A percentile compares a stretch with the other conserved stretches of the same genome.
Evolutionary conservation across 352 stramenopile species (phyloP).

Genomic region (Plasmopara halstedii): DNA sequence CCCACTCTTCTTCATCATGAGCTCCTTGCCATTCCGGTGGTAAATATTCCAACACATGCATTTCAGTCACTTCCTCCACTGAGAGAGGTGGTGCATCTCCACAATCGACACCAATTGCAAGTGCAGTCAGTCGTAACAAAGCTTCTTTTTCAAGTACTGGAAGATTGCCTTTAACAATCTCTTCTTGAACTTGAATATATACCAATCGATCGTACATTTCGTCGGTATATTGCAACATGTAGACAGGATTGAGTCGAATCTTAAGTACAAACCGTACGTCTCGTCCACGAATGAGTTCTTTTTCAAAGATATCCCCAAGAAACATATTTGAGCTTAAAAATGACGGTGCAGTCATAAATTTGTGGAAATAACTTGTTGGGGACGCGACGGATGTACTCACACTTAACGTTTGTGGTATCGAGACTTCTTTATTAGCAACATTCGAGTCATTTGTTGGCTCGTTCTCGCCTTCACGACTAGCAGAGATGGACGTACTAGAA

Average conservation of each 20-base stretch:
- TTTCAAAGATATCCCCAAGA: constrained; percentile 89
- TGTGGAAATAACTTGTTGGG: constrained; percentile 63
- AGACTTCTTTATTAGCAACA: constrained; percentile 1
- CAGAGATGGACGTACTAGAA: constrained; percentile 27
- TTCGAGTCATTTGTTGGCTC: constrained; percentile 14
- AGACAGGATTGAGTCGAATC: constrained; percentile 83
- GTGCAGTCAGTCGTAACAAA: constrained; percentile 63
- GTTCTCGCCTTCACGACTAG: constrained; percentile 25
- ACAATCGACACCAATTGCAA: constrained; percentile 78
- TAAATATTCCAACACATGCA: constrained; percentile 82
- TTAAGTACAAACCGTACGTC: constrained; percentile 92
- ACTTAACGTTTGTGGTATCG: constrained; percentile 11
- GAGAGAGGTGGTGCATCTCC: constrained; percentile 44
- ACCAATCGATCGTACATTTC: constrained; percentile 77
- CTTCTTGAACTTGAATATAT: constrained; percentile 90
- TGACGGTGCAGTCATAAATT: constrained; percentile 63
- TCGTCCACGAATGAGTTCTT: constrained; percentile 79
- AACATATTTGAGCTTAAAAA: constrained; percentile 81
- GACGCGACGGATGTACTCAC: constrained; percentile 20
- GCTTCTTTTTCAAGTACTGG: constrained; percentile 71
- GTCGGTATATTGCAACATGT: constrained; percentile 76
- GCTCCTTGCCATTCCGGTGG: constrained; percentile 62
- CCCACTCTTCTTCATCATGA: constrained; percentile 78
- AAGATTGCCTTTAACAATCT: constrained; percentile 86
- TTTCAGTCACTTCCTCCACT: constrained; percentile 54